Base-by-base conservation (phyloP, 192 early-diverging fungal genomes). In the Backusella tuberculispora region DNA sequence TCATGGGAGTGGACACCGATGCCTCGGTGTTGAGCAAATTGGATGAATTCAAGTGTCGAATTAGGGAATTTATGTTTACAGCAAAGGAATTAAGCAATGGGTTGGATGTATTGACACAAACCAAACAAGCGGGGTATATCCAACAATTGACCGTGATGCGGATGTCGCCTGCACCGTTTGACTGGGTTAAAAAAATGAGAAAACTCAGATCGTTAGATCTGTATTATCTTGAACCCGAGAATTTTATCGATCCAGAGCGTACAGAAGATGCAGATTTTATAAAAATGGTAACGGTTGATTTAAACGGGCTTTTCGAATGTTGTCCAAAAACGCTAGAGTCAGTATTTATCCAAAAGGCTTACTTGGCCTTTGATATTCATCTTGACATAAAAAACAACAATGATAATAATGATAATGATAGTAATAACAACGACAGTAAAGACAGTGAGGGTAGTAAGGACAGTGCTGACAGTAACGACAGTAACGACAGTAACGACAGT, bases 11-110 rank as follows among this genome's bases (percentile, higher is more conserved):
- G 21, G 53, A 60, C 8, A 60, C 21, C 21, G 53, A 60, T 12
- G 24, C 24, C 53, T 60, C 53, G 2, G 21, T 60, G 26, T n/a
- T 60, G 53, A 60, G 53, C 24, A 19, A 10, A 24, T 13, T 60
- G 53, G 53, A 60, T 60, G 21, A 24, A 12, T 60, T 60, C 24
- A 60, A 60, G 26, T 60, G 53, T 60, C 53, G 53, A 60, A 60
- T 60, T 60, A 60, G 21, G 24, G 53, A 60, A 13, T 60, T 60
- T 60, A 24, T 60, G 13, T 60, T 60, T 60, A 60, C 53, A 26
- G 12, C 53, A 60, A 60, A 60, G 53, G 53, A 60, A 12, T 9
- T 60, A 8, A 12, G 24, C 26, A 60, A 60, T 26, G 53, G 53
- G 12, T 12, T 60, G 12, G 53, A 60, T 4, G 26, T n/a, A 26